phyloP scores from a whole-genome alignment of 1,284 basidiomycete genomes.

The Omphalotus olearius region DNA sequence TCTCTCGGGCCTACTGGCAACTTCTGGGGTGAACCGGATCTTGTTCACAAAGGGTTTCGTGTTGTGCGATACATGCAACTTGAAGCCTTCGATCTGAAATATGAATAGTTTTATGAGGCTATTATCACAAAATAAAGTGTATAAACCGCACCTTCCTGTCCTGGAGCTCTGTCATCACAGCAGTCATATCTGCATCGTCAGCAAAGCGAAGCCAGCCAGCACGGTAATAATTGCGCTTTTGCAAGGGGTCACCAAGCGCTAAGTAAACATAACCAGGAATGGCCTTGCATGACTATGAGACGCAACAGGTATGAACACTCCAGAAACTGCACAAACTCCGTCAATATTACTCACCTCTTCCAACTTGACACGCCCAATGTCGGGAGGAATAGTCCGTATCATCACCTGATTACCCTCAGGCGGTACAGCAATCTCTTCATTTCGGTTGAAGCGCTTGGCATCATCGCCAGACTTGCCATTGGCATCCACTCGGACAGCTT shows the following conservation, averaged over 20 bases:
- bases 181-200: slow-evolving; percentile 77
- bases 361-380: slow-evolving; percentile 81
- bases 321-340: not conserved
- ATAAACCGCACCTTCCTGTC: slow-evolving; percentile 69
- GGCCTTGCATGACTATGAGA: slow-evolving; percentile 54
- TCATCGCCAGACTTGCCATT: slow-evolving; percentile 52
- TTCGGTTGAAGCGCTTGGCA: slow-evolving; percentile 46
- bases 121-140: not conserved
- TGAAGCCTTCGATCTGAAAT: slow-evolving; percentile 85
- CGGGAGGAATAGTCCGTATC: slow-evolving; percentile 90
- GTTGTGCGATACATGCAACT: slow-evolving; percentile 84
- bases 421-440: slow-evolving; percentile 73
- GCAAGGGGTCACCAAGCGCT: slow-evolving; percentile 84
- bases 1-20: slow-evolving; percentile 74
- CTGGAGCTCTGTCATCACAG: slow-evolving; percentile 67
- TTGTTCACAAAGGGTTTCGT: slow-evolving; percentile 74
- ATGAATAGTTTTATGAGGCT: not conserved
- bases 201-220: slow-evolving; percentile 88
- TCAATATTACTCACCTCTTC: slow-evolving; percentile 64
- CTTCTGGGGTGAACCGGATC: slow-evolving; percentile 76
- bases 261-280: slow-evolving; percentile 75
- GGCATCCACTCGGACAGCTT: slow-evolving; percentile 43
- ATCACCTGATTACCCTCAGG: slow-evolving; percentile 87
- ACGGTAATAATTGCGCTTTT: slow-evolving; percentile 87
- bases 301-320: slow-evolving; percentile 9